Base-by-base conservation (phyloP, 2,329 filamentous ascomycete genomes). In the Lecanicillium sp. region DNA sequence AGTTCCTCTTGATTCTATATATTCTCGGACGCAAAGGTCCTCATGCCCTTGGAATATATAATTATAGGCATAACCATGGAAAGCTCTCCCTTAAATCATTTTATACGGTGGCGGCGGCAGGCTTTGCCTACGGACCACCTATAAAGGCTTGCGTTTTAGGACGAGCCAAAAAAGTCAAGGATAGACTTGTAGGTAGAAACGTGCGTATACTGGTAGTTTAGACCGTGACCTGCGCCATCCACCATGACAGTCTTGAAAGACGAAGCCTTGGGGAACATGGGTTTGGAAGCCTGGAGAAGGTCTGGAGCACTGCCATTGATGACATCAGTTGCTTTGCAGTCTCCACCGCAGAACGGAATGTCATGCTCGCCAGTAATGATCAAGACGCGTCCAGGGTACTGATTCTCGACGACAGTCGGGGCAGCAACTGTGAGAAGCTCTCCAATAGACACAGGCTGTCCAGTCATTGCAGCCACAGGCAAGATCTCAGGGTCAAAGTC, bases 261-360 rank as follows among this genome's bases (percentile, higher is more conserved):
- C 0, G 51, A 63, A 0, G 70, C 62, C 11, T 68, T 60, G 3
- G 61, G 60, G 47, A 76, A 73, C 18, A 56, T 56, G 28, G 44
- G 34, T 36, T 48, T 52, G 0, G 67, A 68, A 17, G 53, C 53
- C 10, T 62, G 68, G 2, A 71, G 67, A 31, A 76, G 46, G 19
- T 59, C 50, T 5, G 50, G 65, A 22, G 60, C 65, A 1, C 56
- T 46, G 36, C 57, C 46, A 4, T 56, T 48, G 2, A 64, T 54
- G 31, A 55, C 47, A 10, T 58, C 61, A 0, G 68, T 73, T n/a
- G 58, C 60, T 3, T 61, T 49, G 57, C 77, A 82, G 54, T 81
- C 70, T 17, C 76, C 74, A 3, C 77, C 78, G 42, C 79, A 82
- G 55, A 76, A 81, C 5, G 72, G 68, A 9, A 71, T 41, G 33